Percentiles rank a stretch among this genome's conserved stretches.
Conservation (phyloP, 805 yeast genomes). For the Metschnikowia orientalis region DNA sequence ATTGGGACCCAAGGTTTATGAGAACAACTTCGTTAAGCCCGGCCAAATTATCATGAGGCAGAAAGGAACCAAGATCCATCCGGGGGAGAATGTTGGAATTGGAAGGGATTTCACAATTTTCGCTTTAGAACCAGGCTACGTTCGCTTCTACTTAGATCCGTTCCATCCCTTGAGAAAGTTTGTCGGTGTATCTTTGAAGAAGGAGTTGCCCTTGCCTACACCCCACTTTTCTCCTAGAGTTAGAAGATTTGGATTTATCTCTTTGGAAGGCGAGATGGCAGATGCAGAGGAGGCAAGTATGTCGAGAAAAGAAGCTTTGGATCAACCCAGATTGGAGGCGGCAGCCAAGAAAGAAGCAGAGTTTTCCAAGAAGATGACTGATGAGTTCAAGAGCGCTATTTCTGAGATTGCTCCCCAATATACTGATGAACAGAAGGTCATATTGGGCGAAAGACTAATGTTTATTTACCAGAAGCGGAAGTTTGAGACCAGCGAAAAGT, state of each 20-base stretch:
- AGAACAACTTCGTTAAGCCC: conserved; percentile 67
- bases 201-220: conserved; percentile 67
- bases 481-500: conserved; percentile 54
- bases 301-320: conserved; percentile 63
- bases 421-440: conserved; percentile 24
- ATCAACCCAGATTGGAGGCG: conserved; percentile 48
- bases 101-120: conserved; percentile 92
- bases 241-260: conserved; percentile 75
- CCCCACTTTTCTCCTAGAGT: conserved; percentile 87
- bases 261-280: conserved; percentile 50
- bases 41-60: conserved; percentile 92
- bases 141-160: conserved; percentile 87
- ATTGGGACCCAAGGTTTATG: conserved; percentile 84
- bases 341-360: conserved; percentile 37
- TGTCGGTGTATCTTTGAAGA: conserved; percentile 77
- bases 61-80: conserved; percentile 90
- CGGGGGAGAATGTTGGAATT: conserved; percentile 86
- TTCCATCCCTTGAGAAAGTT: conserved; percentile 91
- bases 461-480: conserved; percentile 44
- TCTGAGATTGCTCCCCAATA: conserved; percentile 23
- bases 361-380: conserved; percentile 28
- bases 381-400: conserved; percentile 17
- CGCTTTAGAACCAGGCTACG: conserved; percentile 91
- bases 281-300: conserved; percentile 54
- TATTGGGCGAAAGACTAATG: conserved; percentile 52